Base-by-base conservation (phyloP, 202 grass and related monocot species). In the Schoenoplectus triqueter region DNA sequence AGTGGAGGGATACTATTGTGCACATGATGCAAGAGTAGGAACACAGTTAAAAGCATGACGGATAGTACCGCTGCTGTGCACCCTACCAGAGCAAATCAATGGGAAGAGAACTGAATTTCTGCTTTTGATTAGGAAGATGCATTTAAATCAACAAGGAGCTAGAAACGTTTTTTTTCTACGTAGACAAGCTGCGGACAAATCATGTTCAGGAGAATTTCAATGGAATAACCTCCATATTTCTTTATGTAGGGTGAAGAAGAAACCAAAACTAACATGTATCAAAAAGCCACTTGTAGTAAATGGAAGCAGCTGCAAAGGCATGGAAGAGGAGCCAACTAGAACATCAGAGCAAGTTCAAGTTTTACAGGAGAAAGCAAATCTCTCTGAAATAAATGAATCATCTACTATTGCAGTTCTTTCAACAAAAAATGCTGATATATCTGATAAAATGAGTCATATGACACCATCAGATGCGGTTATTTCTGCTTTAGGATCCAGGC, bases 181-280 rank as follows among this genome's bases (percentile, higher is more conserved):
- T 66, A 11, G 7, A 66, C 7, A 66, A 66, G 14, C 39, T 39
- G 64, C 10, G 39, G 21, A 66, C 20, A 40, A 66, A 10, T 66
- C 19, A 66, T 42, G 31, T 69, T 10, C 1, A 44, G 72, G 0
- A 19, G 8, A 57, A 10, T 48, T 86, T 66, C 83, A 51, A 78
- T 89, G 44, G 60, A 47, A 15, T 57, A 57, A 54, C 7, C 21
- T 87, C 42, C 60, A 1, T 46, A 45, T 88, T 63, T 82, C 81
- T 82, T 85, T 83, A 87, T 88, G 39, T 86, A 97, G 90, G 81
- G 89, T 59, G 68, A 94, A 92, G 64, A 94, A 97, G 85, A 90
- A 87, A 86, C 17, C 59, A 80, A 91, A 92, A 66, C 45, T 73
- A 61, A 44, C 2, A 76, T 82, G 22, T 63, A 64, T 42, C 62